These are phyloP conservation scores for Rhodofomes roseus DNA, from an alignment of 1,284 basidiomycete species.

Conservation along the genomic window DNA sequence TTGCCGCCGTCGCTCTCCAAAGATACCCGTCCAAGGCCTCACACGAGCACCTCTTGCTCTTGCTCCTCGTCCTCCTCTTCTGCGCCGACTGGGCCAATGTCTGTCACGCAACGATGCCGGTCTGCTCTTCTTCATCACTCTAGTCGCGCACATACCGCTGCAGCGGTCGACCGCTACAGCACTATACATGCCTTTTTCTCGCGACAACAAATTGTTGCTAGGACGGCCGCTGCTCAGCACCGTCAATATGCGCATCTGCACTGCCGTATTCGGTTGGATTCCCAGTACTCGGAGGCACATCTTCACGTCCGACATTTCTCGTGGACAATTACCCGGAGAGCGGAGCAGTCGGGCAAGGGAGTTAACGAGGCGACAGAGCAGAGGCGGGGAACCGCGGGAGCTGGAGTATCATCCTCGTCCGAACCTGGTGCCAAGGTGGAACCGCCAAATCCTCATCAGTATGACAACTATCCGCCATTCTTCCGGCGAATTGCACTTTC, in stretches of 20 bases:
- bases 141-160: constrained; percentile 24
- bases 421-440: not conserved
- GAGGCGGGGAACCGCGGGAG: not conserved
- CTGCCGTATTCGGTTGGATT: not conserved
- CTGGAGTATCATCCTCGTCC: not conserved
- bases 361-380: not conserved
- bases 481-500: constrained; percentile 74
- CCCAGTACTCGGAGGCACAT: not conserved
- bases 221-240: not conserved
- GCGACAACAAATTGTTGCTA: constrained; percentile 4
- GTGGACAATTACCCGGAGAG: not conserved
- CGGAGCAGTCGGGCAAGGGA: not conserved
- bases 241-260: not conserved
- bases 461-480: constrained; percentile 76
- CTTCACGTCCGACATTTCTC: not conserved
- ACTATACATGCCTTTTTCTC: constrained; percentile 50
- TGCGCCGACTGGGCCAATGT: not conserved
- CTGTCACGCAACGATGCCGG: constrained; percentile 9
- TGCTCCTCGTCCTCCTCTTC: not conserved
- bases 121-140: constrained; percentile 26
- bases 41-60: not conserved
- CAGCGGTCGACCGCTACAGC: constrained; percentile 44
- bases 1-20: not conserved
- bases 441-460: constrained; percentile 30
- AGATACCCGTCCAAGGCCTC: not conserved